phyloP scores from a whole-genome alignment of 129 eudicot genomes.

The Ambrosia trifida region DNA sequence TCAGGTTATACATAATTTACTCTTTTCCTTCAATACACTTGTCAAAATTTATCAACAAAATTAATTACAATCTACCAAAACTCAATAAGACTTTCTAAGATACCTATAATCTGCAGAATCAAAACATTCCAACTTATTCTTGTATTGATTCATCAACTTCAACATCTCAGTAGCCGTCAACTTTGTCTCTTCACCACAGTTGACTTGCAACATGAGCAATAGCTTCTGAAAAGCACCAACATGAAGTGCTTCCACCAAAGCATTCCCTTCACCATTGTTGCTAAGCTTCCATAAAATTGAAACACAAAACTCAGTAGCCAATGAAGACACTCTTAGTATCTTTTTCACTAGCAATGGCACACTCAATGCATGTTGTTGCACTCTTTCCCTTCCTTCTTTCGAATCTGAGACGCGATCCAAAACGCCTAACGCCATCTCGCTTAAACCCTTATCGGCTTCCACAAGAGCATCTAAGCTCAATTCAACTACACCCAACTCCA shows the following conservation, averaged over 20 bases:
- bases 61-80: constrained; percentile 27
- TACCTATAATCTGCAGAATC: constrained; percentile 72
- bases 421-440: constrained; percentile 67
- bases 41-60: constrained; percentile 20
- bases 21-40: constrained; percentile 4
- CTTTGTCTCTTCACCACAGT: constrained; percentile 67
- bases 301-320: constrained; percentile 63
- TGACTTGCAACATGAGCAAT: constrained; percentile 77
- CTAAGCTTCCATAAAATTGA: constrained; percentile 65
- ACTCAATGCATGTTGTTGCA: constrained; percentile 47
- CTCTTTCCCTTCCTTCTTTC: constrained; percentile 42
- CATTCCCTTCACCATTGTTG: constrained; percentile 37
- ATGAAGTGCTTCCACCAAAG: constrained; percentile 60
- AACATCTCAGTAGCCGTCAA: constrained; percentile 75
- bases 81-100: constrained; percentile 53
- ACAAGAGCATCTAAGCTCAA: constrained; percentile 50
- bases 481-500: constrained; percentile 50
- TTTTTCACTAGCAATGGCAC: constrained; percentile 71
- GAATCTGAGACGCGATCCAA: constrained; percentile 43
- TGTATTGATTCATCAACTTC: constrained; percentile 71
- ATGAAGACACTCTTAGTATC: constrained; percentile 64
- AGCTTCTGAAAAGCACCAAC: constrained; percentile 87
- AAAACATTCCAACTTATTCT: constrained; percentile 63
- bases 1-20: not conserved
- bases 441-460: constrained; percentile 55